Conservation (phyloP, 768 basidiomycete species). For the Kwoniella botswanensis region DNA sequence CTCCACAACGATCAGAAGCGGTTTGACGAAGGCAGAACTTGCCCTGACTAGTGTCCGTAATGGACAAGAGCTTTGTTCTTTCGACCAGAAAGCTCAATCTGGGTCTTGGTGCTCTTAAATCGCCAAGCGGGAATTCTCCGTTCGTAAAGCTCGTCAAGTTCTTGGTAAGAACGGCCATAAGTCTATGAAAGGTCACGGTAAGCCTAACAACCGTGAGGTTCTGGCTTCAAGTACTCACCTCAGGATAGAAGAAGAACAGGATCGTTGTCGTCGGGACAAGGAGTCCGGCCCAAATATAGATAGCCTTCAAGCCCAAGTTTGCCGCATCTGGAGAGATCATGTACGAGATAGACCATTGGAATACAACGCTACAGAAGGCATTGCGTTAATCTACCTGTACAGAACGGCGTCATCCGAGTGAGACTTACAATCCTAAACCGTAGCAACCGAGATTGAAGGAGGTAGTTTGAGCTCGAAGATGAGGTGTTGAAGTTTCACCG, state of each 20-base stretch:
- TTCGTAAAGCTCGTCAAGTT: constrained; percentile 43
- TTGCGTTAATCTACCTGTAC: neutral
- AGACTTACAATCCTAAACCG: constrained; percentile 31
- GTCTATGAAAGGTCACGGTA: constrained; percentile 6
- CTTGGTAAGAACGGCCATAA: constrained; percentile 31
- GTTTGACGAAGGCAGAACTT: neutral
- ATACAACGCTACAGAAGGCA: constrained; percentile 21
- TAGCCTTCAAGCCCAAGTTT: constrained; percentile 36
- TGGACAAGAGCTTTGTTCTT: constrained; percentile 17
- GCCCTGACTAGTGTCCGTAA: constrained; percentile 1
- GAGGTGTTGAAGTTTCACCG: constrained; percentile 34
- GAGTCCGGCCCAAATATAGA: constrained; percentile 34
- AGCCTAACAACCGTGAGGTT: neutral
- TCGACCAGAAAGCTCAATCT: constrained; percentile 1
- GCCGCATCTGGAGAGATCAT: constrained; percentile 38
- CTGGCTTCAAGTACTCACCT: constrained; percentile 14
- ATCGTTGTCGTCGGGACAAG: constrained; percentile 26
- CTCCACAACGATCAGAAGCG: no score
- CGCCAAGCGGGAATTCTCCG: constrained; percentile 32
- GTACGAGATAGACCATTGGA: constrained; percentile 35
- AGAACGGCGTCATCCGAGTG: no score
- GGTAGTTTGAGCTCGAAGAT: constrained; percentile 37
- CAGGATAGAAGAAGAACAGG: constrained; percentile 37
- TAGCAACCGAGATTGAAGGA: constrained; percentile 32
- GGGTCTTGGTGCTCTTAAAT: constrained; percentile 30